phyloP scores from a whole-genome alignment of 768 basidiomycete species.

The Podaxis mareebaensis region DNA sequence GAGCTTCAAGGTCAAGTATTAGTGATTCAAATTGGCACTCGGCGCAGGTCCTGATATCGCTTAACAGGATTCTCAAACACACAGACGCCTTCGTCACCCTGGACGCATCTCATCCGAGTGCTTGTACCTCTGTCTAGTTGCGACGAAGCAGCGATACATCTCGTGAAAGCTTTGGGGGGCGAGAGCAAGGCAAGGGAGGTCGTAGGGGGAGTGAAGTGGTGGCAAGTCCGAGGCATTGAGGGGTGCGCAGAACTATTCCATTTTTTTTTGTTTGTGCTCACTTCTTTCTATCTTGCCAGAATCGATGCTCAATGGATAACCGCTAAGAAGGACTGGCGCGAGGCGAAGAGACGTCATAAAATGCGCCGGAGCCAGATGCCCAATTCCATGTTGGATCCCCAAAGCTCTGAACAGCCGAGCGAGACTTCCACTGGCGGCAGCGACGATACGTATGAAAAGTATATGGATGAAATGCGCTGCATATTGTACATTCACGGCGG shows the following conservation, averaged over 20 bases:
- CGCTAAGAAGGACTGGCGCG: conserved; percentile 80
- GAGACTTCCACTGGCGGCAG: conserved; percentile 19
- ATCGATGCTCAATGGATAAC: conserved; percentile 89
- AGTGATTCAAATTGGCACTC: not conserved
- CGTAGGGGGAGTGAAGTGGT: conserved; percentile 94
- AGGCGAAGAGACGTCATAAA: conserved; percentile 60
- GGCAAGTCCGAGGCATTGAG: conserved; percentile 87
- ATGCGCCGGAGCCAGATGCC: conserved; percentile 36
- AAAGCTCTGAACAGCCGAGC: not conserved
- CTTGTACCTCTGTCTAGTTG: conserved; percentile 76
- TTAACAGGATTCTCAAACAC: conserved; percentile 70
- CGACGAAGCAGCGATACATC: conserved; percentile 67
- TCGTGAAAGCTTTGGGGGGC: conserved; percentile 85
- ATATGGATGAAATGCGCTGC: conserved; percentile 85
- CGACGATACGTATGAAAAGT: conserved; percentile 52
- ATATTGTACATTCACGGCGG: conserved; percentile 83
- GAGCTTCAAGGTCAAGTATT: conserved; percentile 60
- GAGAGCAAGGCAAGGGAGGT: conserved; percentile 66
- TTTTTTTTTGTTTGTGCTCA: not conserved
- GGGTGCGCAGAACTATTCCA: conserved; percentile 50
- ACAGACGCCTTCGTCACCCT: conserved; percentile 82
- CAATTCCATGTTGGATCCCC: not conserved
- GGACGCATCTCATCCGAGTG: conserved; percentile 71
- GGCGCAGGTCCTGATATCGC: not conserved
- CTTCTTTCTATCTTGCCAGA: conserved; percentile 37